phyloP scores from a whole-genome alignment of 129 eudicot species.

The Flaveria bidentis region DNA sequence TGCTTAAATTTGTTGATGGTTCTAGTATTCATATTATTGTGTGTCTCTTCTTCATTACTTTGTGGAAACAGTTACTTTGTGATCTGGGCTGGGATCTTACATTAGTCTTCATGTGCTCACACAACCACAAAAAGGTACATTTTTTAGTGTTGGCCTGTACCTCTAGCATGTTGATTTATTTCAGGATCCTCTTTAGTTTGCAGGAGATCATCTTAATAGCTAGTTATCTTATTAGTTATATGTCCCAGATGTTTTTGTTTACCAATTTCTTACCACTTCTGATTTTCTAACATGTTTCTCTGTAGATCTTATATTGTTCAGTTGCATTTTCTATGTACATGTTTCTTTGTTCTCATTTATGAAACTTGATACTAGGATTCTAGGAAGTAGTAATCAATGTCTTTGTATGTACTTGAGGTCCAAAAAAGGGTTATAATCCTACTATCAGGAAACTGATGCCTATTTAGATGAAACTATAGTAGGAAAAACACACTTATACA shows the following conservation, averaged over 20 bases:
- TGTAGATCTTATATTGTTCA: not conserved
- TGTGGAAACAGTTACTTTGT: not conserved
- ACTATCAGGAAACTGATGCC: not conserved
- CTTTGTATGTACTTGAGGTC: not conserved
- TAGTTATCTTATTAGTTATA: not conserved
- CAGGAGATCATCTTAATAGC: not conserved
- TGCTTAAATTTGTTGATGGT: not conserved
- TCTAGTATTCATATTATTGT: not conserved
- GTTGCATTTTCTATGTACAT: slow-evolving; percentile 1
- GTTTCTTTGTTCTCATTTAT: slow-evolving; percentile 12
- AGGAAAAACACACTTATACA: slow-evolving; percentile 11
- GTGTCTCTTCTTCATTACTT: not conserved
- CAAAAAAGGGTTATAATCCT: not conserved
- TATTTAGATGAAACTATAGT: not conserved
- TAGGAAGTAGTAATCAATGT: not conserved
- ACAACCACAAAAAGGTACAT: not conserved
- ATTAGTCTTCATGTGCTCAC: slow-evolving; percentile 11
- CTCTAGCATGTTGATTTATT: not conserved
- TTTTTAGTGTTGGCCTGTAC: not conserved
- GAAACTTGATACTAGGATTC: not conserved
- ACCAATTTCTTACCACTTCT: not conserved
- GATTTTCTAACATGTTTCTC: not conserved
- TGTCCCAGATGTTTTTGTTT: not conserved
- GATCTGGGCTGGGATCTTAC: not conserved
- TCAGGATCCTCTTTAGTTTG: not conserved